Percentiles rank a stretch among this genome's conserved stretches.
Evolutionary conservation across 2,329 filamentous ascomycete genomes (phyloP).

Genomic region (Aspergillus sp.): DNA sequence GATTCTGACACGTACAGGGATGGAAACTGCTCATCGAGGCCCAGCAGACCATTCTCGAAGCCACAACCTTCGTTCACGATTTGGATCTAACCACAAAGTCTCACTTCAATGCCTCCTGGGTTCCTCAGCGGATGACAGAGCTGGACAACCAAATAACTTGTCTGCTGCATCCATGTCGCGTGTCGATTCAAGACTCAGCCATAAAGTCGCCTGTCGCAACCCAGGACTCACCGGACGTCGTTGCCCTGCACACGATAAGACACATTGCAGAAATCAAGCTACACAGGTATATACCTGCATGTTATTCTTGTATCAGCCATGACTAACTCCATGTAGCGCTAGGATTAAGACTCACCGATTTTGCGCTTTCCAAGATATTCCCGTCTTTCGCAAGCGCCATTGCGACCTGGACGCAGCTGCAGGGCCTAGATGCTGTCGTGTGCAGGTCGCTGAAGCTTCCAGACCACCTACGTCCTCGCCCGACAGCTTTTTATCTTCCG

Average conservation of each 20-base stretch:
- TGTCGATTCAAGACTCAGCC: background rate
- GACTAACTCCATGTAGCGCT: constrained; percentile 21
- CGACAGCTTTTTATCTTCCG: background rate
- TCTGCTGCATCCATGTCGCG: constrained; percentile 15
- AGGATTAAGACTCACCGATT: constrained; percentile 35
- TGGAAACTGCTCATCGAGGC: constrained; percentile 31
- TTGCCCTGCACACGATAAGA: constrained; percentile 23
- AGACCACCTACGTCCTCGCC: background rate
- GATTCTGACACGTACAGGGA: constrained; percentile 14
- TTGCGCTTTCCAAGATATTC: constrained; percentile 31
- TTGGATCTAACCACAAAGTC: constrained; percentile 20
- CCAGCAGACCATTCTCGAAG: constrained; percentile 27
- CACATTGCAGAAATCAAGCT: constrained; percentile 33
- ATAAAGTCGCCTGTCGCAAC: constrained; percentile 4
- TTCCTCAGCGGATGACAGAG: constrained; percentile 22
- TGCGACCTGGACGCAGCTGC: constrained; percentile 1
- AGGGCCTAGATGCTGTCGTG: background rate
- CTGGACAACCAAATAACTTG: constrained; percentile 23
- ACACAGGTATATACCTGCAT: constrained; percentile 15
- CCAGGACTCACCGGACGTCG: constrained; percentile 19
- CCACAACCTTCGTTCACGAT: constrained; percentile 24
- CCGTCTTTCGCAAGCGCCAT: constrained; percentile 15
- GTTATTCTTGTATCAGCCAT: background rate
- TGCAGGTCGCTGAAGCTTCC: background rate
- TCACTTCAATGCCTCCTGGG: constrained; percentile 15